These are phyloP conservation scores for Phytophthora ramorum DNA, from an alignment of 352 stramenopile species.

Conservation along the genomic window DNA sequence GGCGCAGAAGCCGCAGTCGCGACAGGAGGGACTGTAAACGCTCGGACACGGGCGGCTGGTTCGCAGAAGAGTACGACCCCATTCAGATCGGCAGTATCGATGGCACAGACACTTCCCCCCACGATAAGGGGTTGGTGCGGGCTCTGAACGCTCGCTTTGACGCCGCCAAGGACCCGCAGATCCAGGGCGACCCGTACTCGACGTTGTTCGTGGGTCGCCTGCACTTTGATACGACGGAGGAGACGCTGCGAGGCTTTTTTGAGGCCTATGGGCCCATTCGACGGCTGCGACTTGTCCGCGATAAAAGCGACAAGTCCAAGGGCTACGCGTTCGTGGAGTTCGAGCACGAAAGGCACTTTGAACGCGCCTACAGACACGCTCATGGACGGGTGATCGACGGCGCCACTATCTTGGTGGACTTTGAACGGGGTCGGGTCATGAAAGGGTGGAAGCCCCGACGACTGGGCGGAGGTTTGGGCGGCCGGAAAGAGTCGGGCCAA, in stretches of 20 bases:
- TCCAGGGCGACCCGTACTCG: conserved; percentile 62
- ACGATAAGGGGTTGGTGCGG: conserved; percentile 71
- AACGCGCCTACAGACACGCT: conserved; percentile 59
- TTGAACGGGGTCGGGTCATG: conserved; percentile 81
- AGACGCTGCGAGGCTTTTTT: conserved; percentile 55
- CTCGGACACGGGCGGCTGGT: conserved; percentile 47
- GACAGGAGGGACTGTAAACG: conserved; percentile 15
- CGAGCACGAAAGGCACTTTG: conserved; percentile 57
- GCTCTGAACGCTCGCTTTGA: conserved; percentile 64
- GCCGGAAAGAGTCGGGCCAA: conserved; percentile 82
- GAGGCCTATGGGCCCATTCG: conserved; percentile 50
- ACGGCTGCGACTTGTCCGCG: conserved; percentile 68
- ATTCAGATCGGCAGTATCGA: conserved; percentile 78
- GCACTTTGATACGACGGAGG: conserved; percentile 62
- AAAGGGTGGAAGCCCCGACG: conserved; percentile 82
- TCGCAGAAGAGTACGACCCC: conserved; percentile 72
- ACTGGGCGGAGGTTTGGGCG: conserved; percentile 80
- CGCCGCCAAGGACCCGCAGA: conserved; percentile 59
- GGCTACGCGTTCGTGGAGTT: conserved; percentile 88
- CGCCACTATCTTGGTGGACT: conserved; percentile 75
- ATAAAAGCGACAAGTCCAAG: conserved; percentile 66
- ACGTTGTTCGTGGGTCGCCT: conserved; percentile 83
- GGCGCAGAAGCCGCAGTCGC: conserved; percentile 29
- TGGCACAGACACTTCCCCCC: conserved; percentile 59
- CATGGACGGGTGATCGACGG: conserved; percentile 69